phyloP scores from a whole-genome alignment of 495 filamentous ascomycete species.

The Xeromyces bisporus region DNA sequence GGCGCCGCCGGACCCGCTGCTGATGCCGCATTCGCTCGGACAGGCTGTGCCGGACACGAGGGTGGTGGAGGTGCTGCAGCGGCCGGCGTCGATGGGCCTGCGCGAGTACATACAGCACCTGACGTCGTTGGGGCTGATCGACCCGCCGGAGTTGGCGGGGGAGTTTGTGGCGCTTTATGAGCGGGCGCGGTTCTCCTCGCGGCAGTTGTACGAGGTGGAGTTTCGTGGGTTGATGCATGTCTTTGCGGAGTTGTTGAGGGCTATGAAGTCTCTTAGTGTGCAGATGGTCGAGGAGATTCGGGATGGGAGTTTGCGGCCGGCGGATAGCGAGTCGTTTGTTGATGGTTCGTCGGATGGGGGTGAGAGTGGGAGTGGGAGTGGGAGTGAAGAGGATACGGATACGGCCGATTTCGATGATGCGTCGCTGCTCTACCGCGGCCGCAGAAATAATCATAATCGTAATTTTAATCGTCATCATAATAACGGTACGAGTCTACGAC shows the following conservation, averaged over 20 bases:
- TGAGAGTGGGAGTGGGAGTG: too few species aligned
- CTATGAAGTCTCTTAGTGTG: slow-evolving; percentile 49
- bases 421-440: slow-evolving; percentile 7
- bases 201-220: slow-evolving; percentile 40
- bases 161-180: slow-evolving; percentile 69
- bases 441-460: too few species aligned
- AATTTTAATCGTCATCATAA: too few species aligned
- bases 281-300: slow-evolving; percentile 27
- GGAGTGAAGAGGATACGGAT: too few species aligned
- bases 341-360: slow-evolving; percentile 30
- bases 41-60: slow-evolving; percentile 35
- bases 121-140: slow-evolving; percentile 45
- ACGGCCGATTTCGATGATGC: slow-evolving; percentile 16
- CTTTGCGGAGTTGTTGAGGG: slow-evolving; percentile 67
- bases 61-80: slow-evolving; percentile 51
- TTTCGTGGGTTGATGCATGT: slow-evolving; percentile 73
- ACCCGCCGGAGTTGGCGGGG: slow-evolving; percentile 33
- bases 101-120: slow-evolving; percentile 64
- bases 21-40: slow-evolving; percentile 5
- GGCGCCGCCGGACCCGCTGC: slow-evolving; percentile 44
- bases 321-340: slow-evolving; percentile 23
- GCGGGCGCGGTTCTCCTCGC: slow-evolving; percentile 57
- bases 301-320: slow-evolving; percentile 14
- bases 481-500: slow-evolving; percentile 18
- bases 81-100: slow-evolving; percentile 57